Evolutionary conservation across 2,329 filamentous ascomycete genomes (phyloP).

Genomic region (Nannizzia gypsea): DNA sequence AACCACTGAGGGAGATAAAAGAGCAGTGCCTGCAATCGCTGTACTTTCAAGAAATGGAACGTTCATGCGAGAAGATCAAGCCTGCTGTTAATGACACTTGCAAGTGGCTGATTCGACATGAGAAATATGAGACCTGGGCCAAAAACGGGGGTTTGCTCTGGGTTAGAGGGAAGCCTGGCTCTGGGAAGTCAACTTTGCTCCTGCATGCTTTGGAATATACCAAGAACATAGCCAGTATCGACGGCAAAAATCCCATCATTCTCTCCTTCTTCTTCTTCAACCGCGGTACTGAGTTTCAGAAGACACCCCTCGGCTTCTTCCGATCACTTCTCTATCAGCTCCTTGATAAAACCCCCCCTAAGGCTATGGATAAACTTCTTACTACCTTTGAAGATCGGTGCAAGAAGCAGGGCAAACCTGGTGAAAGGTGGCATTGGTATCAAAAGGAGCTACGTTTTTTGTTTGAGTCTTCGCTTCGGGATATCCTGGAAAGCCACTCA

Average conservation of each 20-base stretch:
- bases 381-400: neutral
- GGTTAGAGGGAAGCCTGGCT: too few relatives aligned
- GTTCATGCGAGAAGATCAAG: neutral
- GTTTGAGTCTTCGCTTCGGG: neutral
- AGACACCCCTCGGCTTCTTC: neutral
- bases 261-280: neutral
- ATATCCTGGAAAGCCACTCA: neutral
- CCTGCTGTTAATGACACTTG: neutral
- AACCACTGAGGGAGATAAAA: too few relatives aligned
- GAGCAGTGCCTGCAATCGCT: neutral
- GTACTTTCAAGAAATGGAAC: neutral
- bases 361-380: neutral
- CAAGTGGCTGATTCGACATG: neutral
- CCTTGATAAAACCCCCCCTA: neutral
- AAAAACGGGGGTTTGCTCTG: neutral
- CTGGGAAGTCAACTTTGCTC: too few relatives aligned
- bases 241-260: neutral
- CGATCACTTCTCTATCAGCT: neutral
- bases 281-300: neutral
- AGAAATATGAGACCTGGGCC: neutral
- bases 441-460: neutral
- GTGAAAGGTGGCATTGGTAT: neutral
- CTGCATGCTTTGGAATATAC: neutral
- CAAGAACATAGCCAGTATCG: neutral
- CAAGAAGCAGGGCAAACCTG: neutral